phyloP scores from a whole-genome alignment of 768 basidiomycete species.

The Tricholoma saponaceum region DNA sequence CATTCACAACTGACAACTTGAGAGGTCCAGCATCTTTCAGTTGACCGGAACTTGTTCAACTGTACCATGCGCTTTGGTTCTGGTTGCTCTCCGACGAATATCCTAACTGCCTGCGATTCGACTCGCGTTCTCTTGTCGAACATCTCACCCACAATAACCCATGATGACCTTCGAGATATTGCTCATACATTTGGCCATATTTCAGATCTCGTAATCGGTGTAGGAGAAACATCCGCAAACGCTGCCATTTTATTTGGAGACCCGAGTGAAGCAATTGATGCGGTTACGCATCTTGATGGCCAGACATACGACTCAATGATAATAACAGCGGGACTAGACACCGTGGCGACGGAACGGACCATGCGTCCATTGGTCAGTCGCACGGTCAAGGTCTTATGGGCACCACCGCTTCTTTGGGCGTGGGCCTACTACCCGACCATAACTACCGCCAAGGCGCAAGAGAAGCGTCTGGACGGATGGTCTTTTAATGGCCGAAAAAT shows the following conservation, averaged over 20 bases:
- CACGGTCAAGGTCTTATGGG: constrained; percentile 42
- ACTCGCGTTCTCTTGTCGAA: constrained; percentile 32
- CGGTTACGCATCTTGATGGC: constrained; percentile 30
- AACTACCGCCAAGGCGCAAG: constrained; percentile 38
- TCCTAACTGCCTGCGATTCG: constrained; percentile 35
- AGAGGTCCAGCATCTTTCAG: constrained; percentile 5
- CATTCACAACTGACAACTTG: background rate
- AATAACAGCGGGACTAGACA: constrained; percentile 26
- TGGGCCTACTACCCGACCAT: constrained; percentile 45
- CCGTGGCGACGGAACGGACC: constrained; percentile 12
- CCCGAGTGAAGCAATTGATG: constrained; percentile 25
- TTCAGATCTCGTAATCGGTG: constrained; percentile 16
- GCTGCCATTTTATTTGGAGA: constrained; percentile 26
- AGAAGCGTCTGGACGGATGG: constrained; percentile 33
- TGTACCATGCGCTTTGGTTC: constrained; percentile 29
- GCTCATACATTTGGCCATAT: constrained; percentile 27
- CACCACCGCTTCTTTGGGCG: constrained; percentile 35
- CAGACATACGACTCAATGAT: constrained; percentile 17
- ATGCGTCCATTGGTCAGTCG: constrained; percentile 15
- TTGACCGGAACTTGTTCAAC: constrained; percentile 19
- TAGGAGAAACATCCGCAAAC: constrained; percentile 15
- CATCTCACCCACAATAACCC: constrained; percentile 28
- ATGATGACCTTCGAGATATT: constrained; percentile 26
- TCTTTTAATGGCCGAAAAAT: constrained; percentile 36
- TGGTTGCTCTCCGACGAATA: constrained; percentile 21